Evolutionary conservation across 148 eudicot genomes (phyloP), one percentile per base, ranked within the genome.

Genomic region (Cornus suecica): DNA sequence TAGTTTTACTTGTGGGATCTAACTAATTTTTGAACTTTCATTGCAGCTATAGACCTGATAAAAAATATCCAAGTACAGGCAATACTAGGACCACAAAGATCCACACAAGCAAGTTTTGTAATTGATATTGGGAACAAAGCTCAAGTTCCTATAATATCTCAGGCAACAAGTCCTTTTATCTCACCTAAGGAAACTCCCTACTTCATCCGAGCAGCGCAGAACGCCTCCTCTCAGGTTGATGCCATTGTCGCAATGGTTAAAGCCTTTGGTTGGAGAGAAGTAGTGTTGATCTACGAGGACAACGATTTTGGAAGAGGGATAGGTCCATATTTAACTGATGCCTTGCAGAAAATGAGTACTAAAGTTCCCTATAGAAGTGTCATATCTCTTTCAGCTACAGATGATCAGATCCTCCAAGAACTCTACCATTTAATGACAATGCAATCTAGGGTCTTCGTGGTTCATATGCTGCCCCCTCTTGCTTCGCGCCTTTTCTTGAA

Each of bases 381-480:
- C 24, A 31, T 89, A 25, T 85, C 96, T 48, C 73, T 80, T 18
- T 84, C 87, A 24, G 77, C 86, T 23, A 45, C 80, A 2, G 83
- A 87, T 71, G 88, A 87, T 77, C 77, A 71, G 48, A 81, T 93
- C 37, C 75, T 58, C 10, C 22, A 78, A 60, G 89, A 93, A 81
- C 86, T 93, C 18, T 68, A 83, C 63, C 83, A 79, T 67, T 77
- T 93, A 25, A 86, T n/a, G 78, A 81, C 88, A 0, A 86, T 85
- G 90, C 84, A 84, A 29, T 84, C 90, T 9, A 80, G 94, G 42
- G 92, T 93, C 0, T 93, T 93, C 34, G 71, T 92, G 22, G 96
- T 91, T 27, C 93, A 91, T 76, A 84, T 89, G 92, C 63, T 68
- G 18, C 76, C 84, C 5, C 8, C 22, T 20, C 79, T 89, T 5